Evolutionary conservation across 2,329 filamentous ascomycete genomes (phyloP), one percentile per base, ranked within the genome.

Genomic region (Remersonia thermophila): DNA sequence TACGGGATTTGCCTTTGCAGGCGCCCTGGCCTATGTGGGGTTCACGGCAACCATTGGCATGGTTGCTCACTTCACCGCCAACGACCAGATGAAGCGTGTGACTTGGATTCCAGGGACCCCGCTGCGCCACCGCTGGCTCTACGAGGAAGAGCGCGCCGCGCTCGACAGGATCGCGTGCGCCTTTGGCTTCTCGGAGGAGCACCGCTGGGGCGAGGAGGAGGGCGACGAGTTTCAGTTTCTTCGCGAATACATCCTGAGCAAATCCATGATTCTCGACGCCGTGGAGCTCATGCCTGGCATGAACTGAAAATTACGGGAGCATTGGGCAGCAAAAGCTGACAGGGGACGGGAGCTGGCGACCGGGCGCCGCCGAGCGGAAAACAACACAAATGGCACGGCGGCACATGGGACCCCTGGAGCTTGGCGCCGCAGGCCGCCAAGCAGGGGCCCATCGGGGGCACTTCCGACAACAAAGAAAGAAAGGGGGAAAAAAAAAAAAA

Each of bases 31-130:
- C 6, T 98, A 96, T 56, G 68, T 93, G 29, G 71, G 76, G 14
- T 83, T 85, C 44, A 86, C 86, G 4, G 78, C 75, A 3, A 84
- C 80, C 8, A 73, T 96, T 36, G 91, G 89, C 3, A 62, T 91
- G 29, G 75, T 96, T 27, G 85, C 89, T 7, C 65, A 93, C 40
- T 78, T 84, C 17, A 95, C 89, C 25, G 70, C 80, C 41, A 95
- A 95, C 58, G 87, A 96, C 56, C 86, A 96, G 59, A 94, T 95
- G 83, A 79, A 81, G 51, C 76, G 91, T 14, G 85, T 96, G 4
- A 87, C 84, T 2, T 98, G 91, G 91, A 69, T 80, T 7, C 75
- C 76, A 0, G 91, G 91, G 9, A 80, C 84, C 25, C 80, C 83
- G 15, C 62, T 96, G 44, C 71, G 81, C 43, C 72, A 84, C 51